Evolutionary conservation across 768 basidiomycete genomes (phyloP).

Genomic region (Suillus americanus): DNA sequence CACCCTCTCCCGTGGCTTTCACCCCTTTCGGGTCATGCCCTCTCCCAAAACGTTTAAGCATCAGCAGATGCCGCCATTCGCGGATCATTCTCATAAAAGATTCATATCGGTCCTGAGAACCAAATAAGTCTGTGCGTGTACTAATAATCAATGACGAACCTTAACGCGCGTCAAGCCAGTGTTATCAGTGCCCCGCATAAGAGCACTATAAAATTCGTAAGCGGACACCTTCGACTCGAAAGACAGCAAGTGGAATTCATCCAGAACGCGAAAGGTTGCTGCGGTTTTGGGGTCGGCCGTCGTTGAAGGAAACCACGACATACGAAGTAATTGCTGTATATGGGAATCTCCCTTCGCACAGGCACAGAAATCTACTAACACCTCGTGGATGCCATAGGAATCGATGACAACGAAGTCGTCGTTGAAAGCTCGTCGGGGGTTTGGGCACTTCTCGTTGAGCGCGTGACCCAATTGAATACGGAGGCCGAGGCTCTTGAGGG

Average conservation of each 20-base stretch:
- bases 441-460: constrained; percentile 11
- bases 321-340: constrained; percentile 10
- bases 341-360: constrained; percentile 6
- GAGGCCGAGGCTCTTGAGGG: constrained; percentile 20
- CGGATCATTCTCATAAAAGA: too few species aligned
- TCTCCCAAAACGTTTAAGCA: too few species aligned
- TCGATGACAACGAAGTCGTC: constrained; percentile 22
- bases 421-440: neutral
- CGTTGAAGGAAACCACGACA: constrained; percentile 13
- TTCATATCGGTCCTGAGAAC: too few species aligned
- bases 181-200: constrained; percentile 26
- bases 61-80: too few species aligned
- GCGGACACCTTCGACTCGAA: constrained; percentile 29
- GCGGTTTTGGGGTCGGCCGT: neutral
- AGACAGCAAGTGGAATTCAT: constrained; percentile 25
- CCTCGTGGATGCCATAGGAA: constrained; percentile 22
- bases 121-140: neutral
- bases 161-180: constrained; percentile 15
- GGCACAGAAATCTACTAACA: constrained; percentile 16
- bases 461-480: constrained; percentile 23
- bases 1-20: too few species aligned
- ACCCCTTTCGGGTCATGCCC: too few species aligned
- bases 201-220: constrained; percentile 27
- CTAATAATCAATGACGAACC: neutral
- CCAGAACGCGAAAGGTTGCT: constrained; percentile 15